phyloP scores from a whole-genome alignment of 805 yeast species.

The Pichia sporocuriosa region DNA sequence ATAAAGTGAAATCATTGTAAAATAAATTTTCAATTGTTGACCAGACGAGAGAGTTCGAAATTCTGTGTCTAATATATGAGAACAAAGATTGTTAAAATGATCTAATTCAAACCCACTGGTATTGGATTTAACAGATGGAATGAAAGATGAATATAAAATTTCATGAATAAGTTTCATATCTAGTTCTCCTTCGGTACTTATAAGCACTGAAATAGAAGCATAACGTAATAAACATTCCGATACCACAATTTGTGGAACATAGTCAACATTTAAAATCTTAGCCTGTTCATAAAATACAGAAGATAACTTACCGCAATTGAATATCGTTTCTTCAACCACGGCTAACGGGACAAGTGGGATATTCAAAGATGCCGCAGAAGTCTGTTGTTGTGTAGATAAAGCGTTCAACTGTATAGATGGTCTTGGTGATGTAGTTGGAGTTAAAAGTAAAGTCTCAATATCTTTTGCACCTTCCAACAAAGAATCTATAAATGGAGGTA shows the following conservation, averaged over 20 bases:
- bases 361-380: constrained; percentile 5
- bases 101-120: constrained; percentile 19
- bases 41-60: constrained; percentile 38
- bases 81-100: constrained; percentile 45
- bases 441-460: constrained; percentile 16
- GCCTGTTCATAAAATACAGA: constrained; percentile 45
- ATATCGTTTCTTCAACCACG: constrained; percentile 31
- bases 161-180: constrained; percentile 35
- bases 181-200: constrained; percentile 45
- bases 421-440: constrained; percentile 42
- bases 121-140: neutral
- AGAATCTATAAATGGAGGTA: constrained; percentile 32
- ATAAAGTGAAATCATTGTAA: constrained; percentile 60
- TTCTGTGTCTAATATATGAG: constrained; percentile 39
- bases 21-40: constrained; percentile 57
- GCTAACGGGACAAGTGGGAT: constrained; percentile 16
- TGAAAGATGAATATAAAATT: constrained; percentile 36
- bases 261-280: constrained; percentile 55
- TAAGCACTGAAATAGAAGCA: constrained; percentile 50
- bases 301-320: constrained; percentile 33
- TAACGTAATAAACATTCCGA: constrained; percentile 65
- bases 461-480: constrained; percentile 24
- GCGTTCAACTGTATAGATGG: constrained; percentile 33
- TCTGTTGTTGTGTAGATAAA: constrained; percentile 1
- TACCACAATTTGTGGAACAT: constrained; percentile 74